Base-by-base conservation (phyloP, 2,329 filamentous ascomycete species). In the Alternaria sp. region DNA sequence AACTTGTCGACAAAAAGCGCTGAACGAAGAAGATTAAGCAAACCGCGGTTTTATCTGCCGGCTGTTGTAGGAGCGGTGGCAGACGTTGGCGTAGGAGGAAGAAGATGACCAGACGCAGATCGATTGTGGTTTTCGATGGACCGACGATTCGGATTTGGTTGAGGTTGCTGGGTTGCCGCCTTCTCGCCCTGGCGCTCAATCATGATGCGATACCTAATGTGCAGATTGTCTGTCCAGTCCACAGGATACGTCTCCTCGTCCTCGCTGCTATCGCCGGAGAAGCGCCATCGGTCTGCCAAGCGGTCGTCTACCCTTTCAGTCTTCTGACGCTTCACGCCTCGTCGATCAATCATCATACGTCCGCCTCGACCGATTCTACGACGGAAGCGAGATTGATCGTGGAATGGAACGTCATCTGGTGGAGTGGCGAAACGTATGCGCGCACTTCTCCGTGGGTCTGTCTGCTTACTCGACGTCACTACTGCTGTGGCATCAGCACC, bases 341-440 rank as follows among this genome's bases (percentile, higher is more conserved):
- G 88, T 68, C 93, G 89, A 78, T 98, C 95, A 66, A 98, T 92
- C 85, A 93, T 92, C 66, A 96, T 78, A 37, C 94, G 88, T 63
- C 93, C 92, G 62, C 93, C 84, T 67, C 94, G 90, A 53, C 94
- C 94, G 54, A 93, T 88, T 58, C 95, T 89, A 63, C 93, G 88
- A 66, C 94, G 88, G 82, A 91, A 97, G 14, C 89, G 88, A 54
- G 90, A 89, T 29, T 78, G 75, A 13, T 77, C 73, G 48, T 73
- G 70, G 52, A 73, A 78, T 1, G 76, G 72, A 14, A 76, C 69
- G 48, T 79, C 77, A 39, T 76, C 74, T 54, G 77, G 76, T 14
- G 77, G 77, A 3, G 76, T 73, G 21, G 70, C 75, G 54, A 75
- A 78, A 29, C 76, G 73, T 60, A 78, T 76, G 31, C 73, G 67